Evolutionary conservation across 2,329 filamentous ascomycete genomes (phyloP).

Genomic region (Pseudogymnoascus pannorum): DNA sequence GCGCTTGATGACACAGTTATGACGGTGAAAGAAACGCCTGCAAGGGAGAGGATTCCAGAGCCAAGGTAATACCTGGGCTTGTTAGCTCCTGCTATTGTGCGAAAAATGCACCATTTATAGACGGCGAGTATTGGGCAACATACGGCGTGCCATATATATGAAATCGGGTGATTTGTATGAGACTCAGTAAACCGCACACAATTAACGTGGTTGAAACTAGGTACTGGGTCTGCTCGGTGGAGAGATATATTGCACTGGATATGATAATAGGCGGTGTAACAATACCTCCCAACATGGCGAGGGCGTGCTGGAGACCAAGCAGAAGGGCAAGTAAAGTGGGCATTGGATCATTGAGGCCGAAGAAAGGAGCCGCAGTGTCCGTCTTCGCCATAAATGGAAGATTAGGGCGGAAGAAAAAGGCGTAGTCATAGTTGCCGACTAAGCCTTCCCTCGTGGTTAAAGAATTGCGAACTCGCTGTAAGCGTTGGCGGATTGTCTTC

Average conservation of each 20-base stretch:
- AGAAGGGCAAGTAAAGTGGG: slow-evolving; percentile 59
- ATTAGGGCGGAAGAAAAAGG: slow-evolving; percentile 63
- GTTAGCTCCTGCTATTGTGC: neutral
- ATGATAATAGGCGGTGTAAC: slow-evolving; percentile 57
- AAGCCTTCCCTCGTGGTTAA: slow-evolving; percentile 59
- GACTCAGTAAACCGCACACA: slow-evolving; percentile 56
- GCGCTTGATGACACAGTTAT: slow-evolving; percentile 58
- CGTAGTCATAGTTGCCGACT: slow-evolving; percentile 84
- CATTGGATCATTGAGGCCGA: slow-evolving; percentile 61
- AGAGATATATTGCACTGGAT: slow-evolving; percentile 50
- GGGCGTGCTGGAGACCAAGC: slow-evolving; percentile 61
- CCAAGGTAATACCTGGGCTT: slow-evolving; percentile 43
- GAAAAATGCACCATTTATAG: neutral
- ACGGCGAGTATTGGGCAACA: neutral
- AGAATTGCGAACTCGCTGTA: slow-evolving; percentile 34
- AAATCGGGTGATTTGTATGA: slow-evolving; percentile 59
- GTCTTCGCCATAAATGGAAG: slow-evolving; percentile 71
- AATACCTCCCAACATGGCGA: slow-evolving; percentile 57
- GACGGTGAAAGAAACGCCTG: slow-evolving; percentile 61
- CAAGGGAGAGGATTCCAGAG: slow-evolving; percentile 60
- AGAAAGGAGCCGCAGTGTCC: slow-evolving; percentile 55
- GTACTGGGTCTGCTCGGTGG: slow-evolving; percentile 48
- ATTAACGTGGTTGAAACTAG: slow-evolving; percentile 64
- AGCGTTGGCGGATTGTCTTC: slow-evolving; percentile 34
- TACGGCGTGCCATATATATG: slow-evolving; percentile 54